Conservation (phyloP, 2,329 filamentous ascomycete species). For the Colletotrichum acutatum region DNA sequence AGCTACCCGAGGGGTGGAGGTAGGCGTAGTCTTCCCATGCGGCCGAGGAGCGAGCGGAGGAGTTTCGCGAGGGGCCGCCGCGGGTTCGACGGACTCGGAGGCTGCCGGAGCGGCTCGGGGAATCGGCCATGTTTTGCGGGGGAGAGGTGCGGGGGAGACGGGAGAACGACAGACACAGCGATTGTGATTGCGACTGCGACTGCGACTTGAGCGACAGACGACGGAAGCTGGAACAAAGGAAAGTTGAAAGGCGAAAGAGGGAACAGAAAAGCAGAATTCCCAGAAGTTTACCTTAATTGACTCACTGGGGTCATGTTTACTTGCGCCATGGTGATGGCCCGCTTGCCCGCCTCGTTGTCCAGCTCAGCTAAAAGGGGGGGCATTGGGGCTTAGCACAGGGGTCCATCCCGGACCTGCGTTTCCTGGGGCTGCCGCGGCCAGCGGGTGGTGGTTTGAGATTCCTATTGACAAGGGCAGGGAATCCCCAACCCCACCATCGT, state of each 20-base stretch:
- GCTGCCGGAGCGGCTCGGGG: constrained; percentile 40
- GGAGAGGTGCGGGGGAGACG: not conserved
- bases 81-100: constrained; percentile 43
- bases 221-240: not conserved
- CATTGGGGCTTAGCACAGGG: constrained; percentile 16
- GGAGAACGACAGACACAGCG: not conserved
- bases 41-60: constrained; percentile 41
- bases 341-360: constrained; percentile 1
- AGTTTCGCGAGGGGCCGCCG: constrained; percentile 36
- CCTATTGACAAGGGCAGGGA: not conserved
- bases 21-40: constrained; percentile 35
- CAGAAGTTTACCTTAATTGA: constrained; percentile 3
- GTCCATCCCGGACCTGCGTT: constrained; percentile 10
- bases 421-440: not conserved
- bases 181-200: not conserved
- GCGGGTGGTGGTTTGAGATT: constrained; percentile 7
- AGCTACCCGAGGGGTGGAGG: constrained; percentile 23
- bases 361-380: constrained; percentile 10
- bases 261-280: not conserved
- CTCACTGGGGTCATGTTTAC: constrained; percentile 28
- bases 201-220: not conserved
- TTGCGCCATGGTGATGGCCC: not conserved
- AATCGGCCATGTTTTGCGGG: constrained; percentile 40
- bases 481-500: not conserved
- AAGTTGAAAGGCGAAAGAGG: not conserved